These are phyloP conservation scores for Saturnispora diversa DNA, from an alignment of 805 yeast species.

Conservation along the genomic window DNA sequence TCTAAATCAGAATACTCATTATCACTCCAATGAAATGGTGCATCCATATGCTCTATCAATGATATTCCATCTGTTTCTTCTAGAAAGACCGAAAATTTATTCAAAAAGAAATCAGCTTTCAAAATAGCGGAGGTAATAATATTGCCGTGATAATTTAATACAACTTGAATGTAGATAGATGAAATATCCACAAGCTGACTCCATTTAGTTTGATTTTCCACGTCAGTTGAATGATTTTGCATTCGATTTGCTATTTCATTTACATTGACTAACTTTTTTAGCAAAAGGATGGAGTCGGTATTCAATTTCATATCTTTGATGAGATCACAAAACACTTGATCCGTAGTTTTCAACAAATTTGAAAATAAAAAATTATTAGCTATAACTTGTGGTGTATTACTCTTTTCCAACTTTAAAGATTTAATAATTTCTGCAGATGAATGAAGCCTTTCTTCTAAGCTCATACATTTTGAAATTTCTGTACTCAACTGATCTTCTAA, in stretches of 20 bases:
- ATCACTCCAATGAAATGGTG: background rate
- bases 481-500: slow-evolving; percentile 15
- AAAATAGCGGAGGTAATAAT: background rate
- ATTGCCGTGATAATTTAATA: too few species aligned
- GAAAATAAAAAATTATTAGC: background rate
- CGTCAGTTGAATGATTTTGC: too few species aligned
- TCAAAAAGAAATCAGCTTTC: background rate
- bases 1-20: background rate
- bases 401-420: slow-evolving; percentile 22
- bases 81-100: background rate
- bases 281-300: background rate
- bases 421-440: slow-evolving; percentile 13
- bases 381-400: background rate
- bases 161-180: too few species aligned
- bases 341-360: background rate
- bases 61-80: background rate
- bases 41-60: background rate
- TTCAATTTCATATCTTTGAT: background rate
- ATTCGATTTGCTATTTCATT: slow-evolving; percentile 4
- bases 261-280: background rate
- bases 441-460: slow-evolving; percentile 1
- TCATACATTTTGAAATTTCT: background rate
- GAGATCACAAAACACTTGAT: background rate
- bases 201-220: too few species aligned
- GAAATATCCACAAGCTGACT: too few species aligned